Conservation (phyloP, 2,329 filamentous ascomycete genomes). For the Colletotrichum siamense region DNA sequence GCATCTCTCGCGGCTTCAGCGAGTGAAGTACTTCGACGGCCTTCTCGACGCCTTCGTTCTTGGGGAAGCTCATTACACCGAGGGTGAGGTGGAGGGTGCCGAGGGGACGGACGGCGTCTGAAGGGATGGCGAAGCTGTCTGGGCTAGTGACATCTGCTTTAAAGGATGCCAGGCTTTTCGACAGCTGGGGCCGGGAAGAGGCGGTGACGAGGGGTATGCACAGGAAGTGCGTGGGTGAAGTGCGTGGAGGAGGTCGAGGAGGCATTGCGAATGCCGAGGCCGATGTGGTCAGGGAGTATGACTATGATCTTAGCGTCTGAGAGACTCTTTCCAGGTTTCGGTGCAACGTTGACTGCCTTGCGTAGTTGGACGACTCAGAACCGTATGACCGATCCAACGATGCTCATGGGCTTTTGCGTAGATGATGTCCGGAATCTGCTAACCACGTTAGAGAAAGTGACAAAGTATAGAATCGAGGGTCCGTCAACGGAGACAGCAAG, state of each 20-base stretch:
- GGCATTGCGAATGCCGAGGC: slow-evolving; percentile 36
- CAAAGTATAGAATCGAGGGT: background rate
- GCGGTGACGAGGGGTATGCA: slow-evolving; percentile 74
- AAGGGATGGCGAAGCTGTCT: slow-evolving; percentile 58
- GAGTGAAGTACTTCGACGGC: slow-evolving; percentile 45
- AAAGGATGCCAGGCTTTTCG: slow-evolving; percentile 67
- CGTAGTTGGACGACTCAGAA: background rate
- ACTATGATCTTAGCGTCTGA: background rate
- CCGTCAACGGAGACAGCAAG: background rate
- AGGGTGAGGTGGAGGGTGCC: slow-evolving; percentile 86
- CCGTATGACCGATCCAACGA: background rate
- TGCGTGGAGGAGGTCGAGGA: slow-evolving; percentile 35
- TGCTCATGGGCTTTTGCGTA: background rate
- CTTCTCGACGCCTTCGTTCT: slow-evolving; percentile 46
- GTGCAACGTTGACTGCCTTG: background rate
- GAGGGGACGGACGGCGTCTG: slow-evolving; percentile 73
- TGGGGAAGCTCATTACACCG: slow-evolving; percentile 79
- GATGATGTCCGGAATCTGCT: background rate
- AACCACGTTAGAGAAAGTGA: background rate
- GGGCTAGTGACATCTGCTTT: slow-evolving; percentile 58
- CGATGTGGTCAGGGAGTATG: background rate
- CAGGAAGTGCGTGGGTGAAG: slow-evolving; percentile 74
- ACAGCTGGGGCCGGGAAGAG: slow-evolving; percentile 67
- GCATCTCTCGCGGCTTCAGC: slow-evolving; percentile 44
- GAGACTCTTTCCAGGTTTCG: background rate